Base-by-base conservation (phyloP, 164 flowering plant species). In the Stephania yunnanensis region DNA sequence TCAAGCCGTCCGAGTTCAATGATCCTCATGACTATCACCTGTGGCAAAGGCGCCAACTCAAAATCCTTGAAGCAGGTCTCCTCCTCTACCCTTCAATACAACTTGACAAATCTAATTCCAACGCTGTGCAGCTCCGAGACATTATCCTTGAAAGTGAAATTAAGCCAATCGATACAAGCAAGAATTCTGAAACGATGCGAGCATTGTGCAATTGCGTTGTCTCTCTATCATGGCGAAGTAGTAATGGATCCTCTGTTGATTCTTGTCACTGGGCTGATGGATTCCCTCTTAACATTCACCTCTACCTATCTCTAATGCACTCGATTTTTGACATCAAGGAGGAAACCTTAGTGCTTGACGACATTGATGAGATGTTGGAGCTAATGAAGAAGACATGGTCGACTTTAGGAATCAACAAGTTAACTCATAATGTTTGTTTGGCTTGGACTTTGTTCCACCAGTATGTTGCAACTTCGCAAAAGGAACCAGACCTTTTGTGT, bases 251-350 rank as follows among this genome's bases (percentile, higher is more conserved):
- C 7, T 83, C 89, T 8, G 75, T 91, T 0, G 95, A 93, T 42
- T 84, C 79, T 0, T 92, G 97, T 71, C 99, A 91, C 53, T 95
- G 99, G 99, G 97, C 97, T 6, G 98, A 95, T 52, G 99, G 98
- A 0, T 86, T 75, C 77, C 98, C 99, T 1, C 75, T 95, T 75
- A 93, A 92, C 70, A 70, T 89, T 29, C 92, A 95, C 80, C 77
- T 95, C 52, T 95, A 95, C 73, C 42, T 82, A 7, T 75, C 88
- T 19, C 91, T 95, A 15, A 88, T 95, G 31, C 86, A 82, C 4
- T 74, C 97, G 1, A 81, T 92, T 17, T 95, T 93, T 68, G 99
- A 95, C 78, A 7, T 75, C 42, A 87, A 86, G 73, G 99, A 95
- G 12, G 93, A 90, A 73, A 90, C 97, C 0, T 46, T 81, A 12